phyloP scores from a whole-genome alignment of 139 green algal species.

The Micromonas pusilla region DNA sequence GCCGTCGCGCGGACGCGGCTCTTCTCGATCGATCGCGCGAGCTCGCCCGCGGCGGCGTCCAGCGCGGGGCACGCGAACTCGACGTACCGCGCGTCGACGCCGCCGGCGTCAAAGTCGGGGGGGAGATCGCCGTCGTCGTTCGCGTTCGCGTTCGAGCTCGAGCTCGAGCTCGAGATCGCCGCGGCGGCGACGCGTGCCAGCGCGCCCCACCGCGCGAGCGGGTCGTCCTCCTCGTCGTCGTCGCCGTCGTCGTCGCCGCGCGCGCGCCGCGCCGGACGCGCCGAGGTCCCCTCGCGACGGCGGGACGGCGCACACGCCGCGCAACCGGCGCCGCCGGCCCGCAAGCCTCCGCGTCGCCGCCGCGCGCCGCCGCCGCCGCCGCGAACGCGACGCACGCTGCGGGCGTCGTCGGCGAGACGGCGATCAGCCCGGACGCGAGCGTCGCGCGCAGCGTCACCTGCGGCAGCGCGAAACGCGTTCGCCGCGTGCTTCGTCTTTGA shows the following conservation, averaged over 20 bases:
- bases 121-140: neutral
- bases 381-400: neutral
- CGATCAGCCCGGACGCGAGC: neutral
- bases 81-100: slow-evolving; percentile 10
- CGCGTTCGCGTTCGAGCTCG: neutral
- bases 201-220: neutral
- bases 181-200: neutral
- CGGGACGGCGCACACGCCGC: too few species aligned
- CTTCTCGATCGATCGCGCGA: neutral
- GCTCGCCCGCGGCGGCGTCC: neutral
- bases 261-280: neutral
- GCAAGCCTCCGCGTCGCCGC: too few species aligned
- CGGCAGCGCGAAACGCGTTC: neutral
- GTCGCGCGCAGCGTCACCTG: neutral
- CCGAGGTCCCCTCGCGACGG: neutral
- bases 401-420: neutral
- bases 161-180: neutral
- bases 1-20: neutral
- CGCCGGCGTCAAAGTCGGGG: neutral
- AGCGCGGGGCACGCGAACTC: neutral
- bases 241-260: neutral
- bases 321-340: too few species aligned
- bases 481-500: too few species aligned
- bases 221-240: neutral
- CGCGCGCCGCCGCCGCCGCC: neutral